These are phyloP conservation scores for Wickerhamiella domercqiae DNA, from an alignment of 805 yeast species.

Conservation along the genomic window DNA sequence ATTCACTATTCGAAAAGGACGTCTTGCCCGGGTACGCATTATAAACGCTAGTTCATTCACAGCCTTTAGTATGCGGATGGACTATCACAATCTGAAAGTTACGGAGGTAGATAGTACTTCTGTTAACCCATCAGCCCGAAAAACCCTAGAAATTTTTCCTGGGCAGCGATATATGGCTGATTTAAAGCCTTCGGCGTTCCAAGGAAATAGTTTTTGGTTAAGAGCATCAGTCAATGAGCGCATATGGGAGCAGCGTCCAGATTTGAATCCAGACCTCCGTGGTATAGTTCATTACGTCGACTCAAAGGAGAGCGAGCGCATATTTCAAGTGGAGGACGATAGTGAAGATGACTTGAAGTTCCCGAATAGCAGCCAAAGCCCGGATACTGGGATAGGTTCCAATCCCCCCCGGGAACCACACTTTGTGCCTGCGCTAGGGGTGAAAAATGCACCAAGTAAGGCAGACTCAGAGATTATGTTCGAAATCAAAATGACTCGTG, in stretches of 20 bases:
- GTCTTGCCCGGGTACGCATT: slow-evolving; percentile 16
- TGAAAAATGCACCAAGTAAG: not conserved
- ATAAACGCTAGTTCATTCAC: slow-evolving; percentile 25
- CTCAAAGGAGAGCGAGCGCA: not conserved
- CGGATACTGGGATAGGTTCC: too few relatives aligned
- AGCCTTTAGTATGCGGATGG: slow-evolving; percentile 22
- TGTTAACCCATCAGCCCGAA: slow-evolving; percentile 16
- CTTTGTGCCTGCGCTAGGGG: slow-evolving; percentile 2
- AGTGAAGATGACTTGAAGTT: not conserved
- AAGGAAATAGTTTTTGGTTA: not conserved
- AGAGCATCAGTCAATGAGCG: not conserved
- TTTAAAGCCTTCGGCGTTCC: not conserved
- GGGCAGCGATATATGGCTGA: slow-evolving; percentile 58
- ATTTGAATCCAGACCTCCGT: not conserved
- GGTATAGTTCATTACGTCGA: not conserved
- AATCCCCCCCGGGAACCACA: too few relatives aligned
- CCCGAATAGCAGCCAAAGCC: too few relatives aligned
- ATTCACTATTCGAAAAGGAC: slow-evolving; percentile 7
- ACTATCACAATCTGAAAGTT: slow-evolving; percentile 18
- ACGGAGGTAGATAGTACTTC: slow-evolving; percentile 25
- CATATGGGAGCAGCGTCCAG: not conserved
- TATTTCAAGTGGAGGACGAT: not conserved
- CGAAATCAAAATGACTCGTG: slow-evolving; percentile 7
- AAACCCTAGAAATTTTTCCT: slow-evolving; percentile 32
- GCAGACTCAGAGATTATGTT: slow-evolving; percentile 1